A percentile compares a stretch with the other conserved stretches of the same genome.
phyloP scores from a whole-genome alignment of 441 rosid species.

The Sinapis alba region DNA sequence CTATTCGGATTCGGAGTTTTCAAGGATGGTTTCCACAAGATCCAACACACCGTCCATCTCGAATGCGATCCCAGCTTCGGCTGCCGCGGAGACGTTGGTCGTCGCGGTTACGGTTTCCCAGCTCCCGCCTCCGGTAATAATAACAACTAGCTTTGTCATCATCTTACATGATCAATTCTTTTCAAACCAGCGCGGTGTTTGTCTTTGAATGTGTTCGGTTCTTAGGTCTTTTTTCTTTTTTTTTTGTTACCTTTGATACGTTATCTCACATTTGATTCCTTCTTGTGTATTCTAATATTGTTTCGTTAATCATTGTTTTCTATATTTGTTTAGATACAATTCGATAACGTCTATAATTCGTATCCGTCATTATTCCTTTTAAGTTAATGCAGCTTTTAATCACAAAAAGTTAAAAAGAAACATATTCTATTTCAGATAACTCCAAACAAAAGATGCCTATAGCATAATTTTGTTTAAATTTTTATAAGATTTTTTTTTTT shows the following conservation, averaged over 20 bases:
- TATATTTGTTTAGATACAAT: constrained; percentile 7
- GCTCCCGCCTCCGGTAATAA: constrained; percentile 15
- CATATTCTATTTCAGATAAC: background rate
- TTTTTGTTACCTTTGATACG: background rate
- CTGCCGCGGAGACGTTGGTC: constrained; percentile 27
- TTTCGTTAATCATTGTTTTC: constrained; percentile 18
- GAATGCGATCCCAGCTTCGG: constrained; percentile 30
- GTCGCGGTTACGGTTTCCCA: constrained; percentile 37
- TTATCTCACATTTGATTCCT: background rate
- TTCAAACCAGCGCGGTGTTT: background rate
- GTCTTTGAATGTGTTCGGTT: background rate
- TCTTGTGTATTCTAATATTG: constrained; percentile 15
- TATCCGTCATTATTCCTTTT: background rate
- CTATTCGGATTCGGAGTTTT: constrained; percentile 86
- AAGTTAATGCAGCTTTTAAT: constrained; percentile 23
- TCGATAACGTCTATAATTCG: constrained; percentile 20
- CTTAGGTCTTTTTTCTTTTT: constrained; percentile 3
- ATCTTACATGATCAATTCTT: background rate
- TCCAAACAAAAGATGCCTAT: too few species aligned
- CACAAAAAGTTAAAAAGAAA: background rate
- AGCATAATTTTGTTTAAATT: too few species aligned
- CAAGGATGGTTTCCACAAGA: constrained; percentile 70
- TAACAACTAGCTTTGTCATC: constrained; percentile 2
- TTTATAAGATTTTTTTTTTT: too few species aligned
- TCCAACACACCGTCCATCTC: constrained; percentile 50